Evolutionary conservation across 1,284 basidiomycete species (phyloP), one percentile per base, ranked within the genome.

Genomic region (Cutaneotrichosporon cyanovorans): DNA sequence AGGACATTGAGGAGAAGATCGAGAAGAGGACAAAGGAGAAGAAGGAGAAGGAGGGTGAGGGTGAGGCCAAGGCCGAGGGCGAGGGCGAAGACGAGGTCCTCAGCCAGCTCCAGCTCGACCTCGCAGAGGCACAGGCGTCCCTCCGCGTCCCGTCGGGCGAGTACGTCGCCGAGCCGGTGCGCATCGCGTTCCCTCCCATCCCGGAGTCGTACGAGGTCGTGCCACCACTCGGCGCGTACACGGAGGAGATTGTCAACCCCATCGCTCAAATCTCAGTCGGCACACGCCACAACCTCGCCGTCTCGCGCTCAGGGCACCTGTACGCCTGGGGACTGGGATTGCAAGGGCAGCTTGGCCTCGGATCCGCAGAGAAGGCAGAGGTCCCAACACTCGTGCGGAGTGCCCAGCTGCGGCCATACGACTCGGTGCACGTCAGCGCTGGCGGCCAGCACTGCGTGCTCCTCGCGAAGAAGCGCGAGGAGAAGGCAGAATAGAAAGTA

Each of bases 311-410:
- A 36, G 89, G 89, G 11, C 83, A 84, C 22, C 73, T 88, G 52
- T 91, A 88, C 65, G 77, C 82, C 33, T 93, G 89, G 89, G 89
- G 89, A 39, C 80, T 85, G 55, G 87, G 87, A 18, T 79, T 62
- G 48, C 57, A 60, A 46, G 69, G 65, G 43, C 73, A 76, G 56
- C 66, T 77, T n/a, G 76, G 76, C 21, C 68, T 75, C 33, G 75
- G 73, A 12, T 66, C 73, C 39, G 63, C 62, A 40, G 75, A 75
- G 56, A 63, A 62, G 35, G 66, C 70, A 8, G 42, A 82, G 78
- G 68, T 81, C 76, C 65, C 88, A 78, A 73, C 77, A 78, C 48
- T 86, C 77, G 53, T 80, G 78, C 55, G 80, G 47, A 73, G 68
- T 72, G 66, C 66, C 53, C 54, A 57, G 37, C 58, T 75, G 37